phyloP scores from a whole-genome alignment of 345 rosid genomes.

The Syzygium aqueum region DNA sequence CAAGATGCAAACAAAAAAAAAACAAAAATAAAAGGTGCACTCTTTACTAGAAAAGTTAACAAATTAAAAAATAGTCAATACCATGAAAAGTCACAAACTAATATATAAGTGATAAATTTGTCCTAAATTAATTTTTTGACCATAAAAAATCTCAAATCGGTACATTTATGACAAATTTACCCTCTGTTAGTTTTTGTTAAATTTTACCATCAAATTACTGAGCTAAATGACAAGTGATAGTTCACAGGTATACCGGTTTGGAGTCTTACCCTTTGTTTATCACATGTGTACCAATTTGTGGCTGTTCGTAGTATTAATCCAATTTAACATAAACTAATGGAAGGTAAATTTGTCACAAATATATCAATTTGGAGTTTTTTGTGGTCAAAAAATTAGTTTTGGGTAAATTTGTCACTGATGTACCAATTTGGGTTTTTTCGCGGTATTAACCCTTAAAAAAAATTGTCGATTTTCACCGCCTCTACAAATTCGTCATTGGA shows the following conservation, averaged over 20 bases:
- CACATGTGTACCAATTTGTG: fast-evolving
- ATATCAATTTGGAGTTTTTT: fast-evolving
- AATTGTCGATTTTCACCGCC: neutral
- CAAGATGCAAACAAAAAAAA: fast-evolving
- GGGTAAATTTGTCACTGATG: fast-evolving
- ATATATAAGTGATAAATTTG: too few species aligned
- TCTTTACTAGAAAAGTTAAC: neutral
- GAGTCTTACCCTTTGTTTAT: fast-evolving
- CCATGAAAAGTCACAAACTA: fast-evolving
- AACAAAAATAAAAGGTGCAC: neutral
- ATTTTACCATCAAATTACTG: fast-evolving
- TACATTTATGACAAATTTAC: too few species aligned
- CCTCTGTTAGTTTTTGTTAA: too few species aligned
- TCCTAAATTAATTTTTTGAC: too few species aligned
- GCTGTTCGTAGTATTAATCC: fast-evolving
- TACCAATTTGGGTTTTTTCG: fast-evolving
- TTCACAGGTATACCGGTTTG: fast-evolving
- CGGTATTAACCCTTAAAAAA: too few species aligned
- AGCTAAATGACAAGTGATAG: fast-evolving
- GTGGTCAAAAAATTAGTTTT: too few species aligned
- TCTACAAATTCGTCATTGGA: neutral
- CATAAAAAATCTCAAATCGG: fast-evolving
- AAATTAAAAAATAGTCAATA: neutral
- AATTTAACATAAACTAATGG: fast-evolving
- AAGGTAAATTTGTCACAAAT: fast-evolving